These are phyloP conservation scores for Didymella arachidicola DNA, from an alignment of 2,329 filamentous ascomycete species.

Conservation along the genomic window DNA sequence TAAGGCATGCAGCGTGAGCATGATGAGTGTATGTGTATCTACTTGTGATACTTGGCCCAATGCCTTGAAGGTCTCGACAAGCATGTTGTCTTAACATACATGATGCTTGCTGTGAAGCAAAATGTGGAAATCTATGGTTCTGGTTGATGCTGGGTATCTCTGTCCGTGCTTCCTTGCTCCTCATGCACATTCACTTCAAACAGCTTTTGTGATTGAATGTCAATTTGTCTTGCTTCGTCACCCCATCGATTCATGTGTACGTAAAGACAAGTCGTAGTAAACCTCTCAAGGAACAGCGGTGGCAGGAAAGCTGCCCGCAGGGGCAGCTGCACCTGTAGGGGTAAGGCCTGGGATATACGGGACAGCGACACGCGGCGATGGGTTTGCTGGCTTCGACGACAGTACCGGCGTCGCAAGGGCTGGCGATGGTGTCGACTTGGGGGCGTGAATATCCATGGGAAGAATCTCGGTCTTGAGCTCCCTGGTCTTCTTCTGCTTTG, in stretches of 20 bases:
- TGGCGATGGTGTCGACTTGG: slow-evolving; percentile 41
- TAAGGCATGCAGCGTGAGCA: background rate
- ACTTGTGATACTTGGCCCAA: background rate
- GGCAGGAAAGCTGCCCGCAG: slow-evolving; percentile 2
- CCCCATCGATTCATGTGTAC: background rate
- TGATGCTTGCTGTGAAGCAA: background rate
- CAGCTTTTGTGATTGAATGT: background rate
- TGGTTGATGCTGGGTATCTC: slow-evolving; percentile 15
- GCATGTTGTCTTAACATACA: background rate
- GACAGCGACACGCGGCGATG: slow-evolving; percentile 10
- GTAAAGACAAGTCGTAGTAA: background rate
- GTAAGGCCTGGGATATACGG: slow-evolving; percentile 15
- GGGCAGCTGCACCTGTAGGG: background rate
- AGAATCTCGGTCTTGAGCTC: slow-evolving; percentile 68
- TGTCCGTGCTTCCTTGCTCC: background rate
- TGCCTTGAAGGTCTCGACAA: background rate
- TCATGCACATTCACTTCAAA: background rate
- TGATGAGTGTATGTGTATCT: background rate
- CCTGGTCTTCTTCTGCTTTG: slow-evolving; percentile 69
- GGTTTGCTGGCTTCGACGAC: slow-evolving; percentile 7
- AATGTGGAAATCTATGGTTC: background rate
- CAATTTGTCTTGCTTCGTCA: background rate
- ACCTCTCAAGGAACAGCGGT: slow-evolving; percentile 4
- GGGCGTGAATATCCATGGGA: slow-evolving; percentile 54
- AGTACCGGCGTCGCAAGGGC: slow-evolving; percentile 25